phyloP scores from a whole-genome alignment of 2,329 filamentous ascomycete species.

The Thielaviopsis populi region DNA sequence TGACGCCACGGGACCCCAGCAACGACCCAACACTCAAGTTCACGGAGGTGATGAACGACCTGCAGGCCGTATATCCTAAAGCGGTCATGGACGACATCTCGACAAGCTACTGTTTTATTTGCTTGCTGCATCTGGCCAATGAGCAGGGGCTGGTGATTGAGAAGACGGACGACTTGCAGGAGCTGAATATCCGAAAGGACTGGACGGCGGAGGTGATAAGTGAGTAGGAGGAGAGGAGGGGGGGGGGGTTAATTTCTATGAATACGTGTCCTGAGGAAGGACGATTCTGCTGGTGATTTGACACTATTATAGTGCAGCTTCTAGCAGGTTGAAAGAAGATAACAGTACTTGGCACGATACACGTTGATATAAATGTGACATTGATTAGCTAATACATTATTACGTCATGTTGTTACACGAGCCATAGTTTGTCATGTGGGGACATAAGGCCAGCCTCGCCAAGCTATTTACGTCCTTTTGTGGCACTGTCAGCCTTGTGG shows the following conservation, averaged over 20 bases:
- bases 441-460: no score
- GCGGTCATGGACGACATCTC: constrained; percentile 85
- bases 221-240: constrained; percentile 44
- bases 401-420: no score
- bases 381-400: no score
- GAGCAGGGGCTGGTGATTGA: constrained; percentile 76
- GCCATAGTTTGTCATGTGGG: no score
- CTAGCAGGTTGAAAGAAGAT: no score
- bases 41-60: constrained; percentile 77
- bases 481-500: no score
- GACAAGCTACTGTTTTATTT: constrained; percentile 88
- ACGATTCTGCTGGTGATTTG: no score
- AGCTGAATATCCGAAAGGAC: constrained; percentile 47
- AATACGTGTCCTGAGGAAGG: background rate
- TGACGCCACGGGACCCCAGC: constrained; percentile 1
- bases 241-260: constrained; percentile 22
- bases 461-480: no score
- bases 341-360: no score
- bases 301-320: no score
- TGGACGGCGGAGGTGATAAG: constrained; percentile 42
- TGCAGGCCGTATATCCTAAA: constrained; percentile 75
- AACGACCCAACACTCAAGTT: constrained; percentile 56
- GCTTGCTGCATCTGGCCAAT: constrained; percentile 76
- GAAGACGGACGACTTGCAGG: constrained; percentile 41
- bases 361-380: no score